Base-by-base conservation (phyloP, 2,329 filamentous ascomycete genomes). In the Berkeleyomyces rouxiae region DNA sequence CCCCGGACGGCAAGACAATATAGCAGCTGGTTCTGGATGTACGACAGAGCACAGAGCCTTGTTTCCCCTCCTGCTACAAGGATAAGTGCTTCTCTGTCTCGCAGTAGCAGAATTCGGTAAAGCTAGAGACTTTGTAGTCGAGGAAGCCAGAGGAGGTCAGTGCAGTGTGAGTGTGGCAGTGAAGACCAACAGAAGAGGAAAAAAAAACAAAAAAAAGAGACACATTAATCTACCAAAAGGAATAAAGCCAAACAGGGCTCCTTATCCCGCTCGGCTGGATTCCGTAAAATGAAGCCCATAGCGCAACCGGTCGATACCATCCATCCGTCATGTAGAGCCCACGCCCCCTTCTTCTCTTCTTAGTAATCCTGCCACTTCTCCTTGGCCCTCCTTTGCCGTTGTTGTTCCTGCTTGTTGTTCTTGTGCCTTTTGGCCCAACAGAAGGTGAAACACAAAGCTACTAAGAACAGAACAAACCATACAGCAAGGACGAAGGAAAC, bases 201-300 rank as follows among this genome's bases (percentile, higher is more conserved):
- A 36, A 46, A 43, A 36, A 59, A 42, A 23, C 23, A 46, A 49
- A 58, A 58, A 63, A 31, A 57, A 63, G 13, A 51, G 6, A 59
- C 40, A 64, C 16, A 61, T 23, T n/a, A 61, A 60, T 37, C 5
- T 9, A n/a, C 13, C 43, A 42, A 31, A 42, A 46, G 9, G 55
- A 62, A 55, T 4, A 58, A 55, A 31, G 23, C 43, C 59, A 51
- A 49, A 9, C 42, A 23, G 10, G 3, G 10, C 42, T 43, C n/a
- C 49, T 36, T 36, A 23, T 53, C 49, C 49, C 31, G 23, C 7
- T 53, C 49, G 49, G 49, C 49, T 53, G 33, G 49, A 53, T 53
- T 53, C 49, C 49, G 49, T 53, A 13, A 53, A 53, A 53, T 36
- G 9, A 53, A 36, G 49, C 49, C 49, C 49, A 59, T 59, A 59